A percentile compares a stretch with the other conserved stretches of the same genome.
Evolutionary conservation across 768 basidiomycete species (phyloP).

Genomic region (Pulveroboletus ravenelii): DNA sequence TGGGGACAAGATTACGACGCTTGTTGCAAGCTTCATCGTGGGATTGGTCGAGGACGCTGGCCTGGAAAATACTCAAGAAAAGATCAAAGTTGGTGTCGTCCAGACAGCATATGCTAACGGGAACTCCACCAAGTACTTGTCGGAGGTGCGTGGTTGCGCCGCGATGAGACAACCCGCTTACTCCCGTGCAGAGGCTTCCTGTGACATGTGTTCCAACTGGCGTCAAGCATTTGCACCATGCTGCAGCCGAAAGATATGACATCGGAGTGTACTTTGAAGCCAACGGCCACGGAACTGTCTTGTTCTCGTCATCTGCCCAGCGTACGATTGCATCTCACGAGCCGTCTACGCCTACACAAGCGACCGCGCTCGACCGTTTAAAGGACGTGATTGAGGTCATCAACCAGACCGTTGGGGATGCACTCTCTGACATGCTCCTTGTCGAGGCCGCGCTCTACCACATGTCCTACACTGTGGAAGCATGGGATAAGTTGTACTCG

Average conservation of each 20-base stretch:
- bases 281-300: slow-evolving; percentile 95
- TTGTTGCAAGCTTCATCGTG: slow-evolving; percentile 90
- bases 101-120: slow-evolving; percentile 99
- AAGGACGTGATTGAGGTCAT: slow-evolving; percentile 77
- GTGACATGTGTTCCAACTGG: slow-evolving; percentile 95
- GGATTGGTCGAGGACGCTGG: slow-evolving; percentile 85
- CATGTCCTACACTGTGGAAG: slow-evolving; percentile 72
- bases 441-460: slow-evolving; percentile 91
- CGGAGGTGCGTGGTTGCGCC: slow-evolving; percentile 49
- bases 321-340: slow-evolving; percentile 55
- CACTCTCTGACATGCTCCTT: slow-evolving; percentile 90
- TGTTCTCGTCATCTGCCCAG: slow-evolving; percentile 80
- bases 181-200: slow-evolving; percentile 68
- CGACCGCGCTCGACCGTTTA: slow-evolving; percentile 73
- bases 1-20: slow-evolving; percentile 95
- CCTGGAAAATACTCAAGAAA: slow-evolving; percentile 48
- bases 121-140: slow-evolving; percentile 88
- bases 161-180: slow-evolving; percentile 3
- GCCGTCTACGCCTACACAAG: slow-evolving; percentile 79
- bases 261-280: slow-evolving; percentile 99
- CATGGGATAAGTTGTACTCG: slow-evolving; percentile 91
- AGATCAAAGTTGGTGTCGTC: slow-evolving; percentile 86
- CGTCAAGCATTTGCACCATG: slow-evolving; percentile 97
- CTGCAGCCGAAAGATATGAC: slow-evolving; percentile 85
- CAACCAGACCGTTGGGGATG: slow-evolving; percentile 98